A percentile compares a stretch with the other conserved stretches of the same genome.
Conservation (phyloP, 1,284 basidiomycete species). For the Phellinidium pouzarii region DNA sequence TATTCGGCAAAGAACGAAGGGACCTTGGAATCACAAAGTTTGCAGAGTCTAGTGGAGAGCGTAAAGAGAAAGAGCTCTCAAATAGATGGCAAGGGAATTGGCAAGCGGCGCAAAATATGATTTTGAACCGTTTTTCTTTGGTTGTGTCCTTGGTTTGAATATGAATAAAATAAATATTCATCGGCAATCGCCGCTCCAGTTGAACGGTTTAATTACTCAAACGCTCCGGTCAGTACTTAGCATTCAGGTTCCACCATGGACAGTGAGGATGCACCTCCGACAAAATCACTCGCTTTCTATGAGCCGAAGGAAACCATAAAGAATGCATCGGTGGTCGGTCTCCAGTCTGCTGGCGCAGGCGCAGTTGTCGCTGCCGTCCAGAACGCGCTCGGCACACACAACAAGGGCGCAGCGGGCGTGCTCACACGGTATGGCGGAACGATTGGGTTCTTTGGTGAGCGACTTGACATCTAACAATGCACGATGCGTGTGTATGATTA, state of each 20-base stretch:
- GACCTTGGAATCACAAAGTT: slow-evolving; percentile 26
- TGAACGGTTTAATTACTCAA: background rate
- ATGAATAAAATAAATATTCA: background rate
- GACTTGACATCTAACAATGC: background rate
- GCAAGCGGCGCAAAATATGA: slow-evolving; percentile 41
- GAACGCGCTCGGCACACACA: slow-evolving; percentile 78
- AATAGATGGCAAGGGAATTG: slow-evolving; percentile 29
- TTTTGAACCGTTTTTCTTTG: slow-evolving; percentile 21
- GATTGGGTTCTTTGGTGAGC: slow-evolving; percentile 76
- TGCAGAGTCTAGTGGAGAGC: slow-evolving; percentile 72
- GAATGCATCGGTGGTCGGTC: slow-evolving; percentile 55
- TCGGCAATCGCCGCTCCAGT: slow-evolving; percentile 7
- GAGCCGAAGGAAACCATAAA: slow-evolving; percentile 52
- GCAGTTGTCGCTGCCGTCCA: slow-evolving; percentile 76
- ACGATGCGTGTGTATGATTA: background rate
- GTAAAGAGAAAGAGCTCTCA: slow-evolving; percentile 71
- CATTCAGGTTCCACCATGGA: background rate
- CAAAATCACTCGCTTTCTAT: slow-evolving; percentile 29
- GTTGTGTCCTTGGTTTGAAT: background rate
- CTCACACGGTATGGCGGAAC: slow-evolving; percentile 74
- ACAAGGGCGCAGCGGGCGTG: slow-evolving; percentile 83
- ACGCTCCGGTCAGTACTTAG: background rate
- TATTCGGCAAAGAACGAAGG: slow-evolving; percentile 15
- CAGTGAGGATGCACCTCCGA: background rate
- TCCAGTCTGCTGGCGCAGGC: slow-evolving; percentile 70